These are phyloP conservation scores for Blastobotrys proliferans DNA, from an alignment of 1,139 yeast species.

Conservation along the genomic window DNA sequence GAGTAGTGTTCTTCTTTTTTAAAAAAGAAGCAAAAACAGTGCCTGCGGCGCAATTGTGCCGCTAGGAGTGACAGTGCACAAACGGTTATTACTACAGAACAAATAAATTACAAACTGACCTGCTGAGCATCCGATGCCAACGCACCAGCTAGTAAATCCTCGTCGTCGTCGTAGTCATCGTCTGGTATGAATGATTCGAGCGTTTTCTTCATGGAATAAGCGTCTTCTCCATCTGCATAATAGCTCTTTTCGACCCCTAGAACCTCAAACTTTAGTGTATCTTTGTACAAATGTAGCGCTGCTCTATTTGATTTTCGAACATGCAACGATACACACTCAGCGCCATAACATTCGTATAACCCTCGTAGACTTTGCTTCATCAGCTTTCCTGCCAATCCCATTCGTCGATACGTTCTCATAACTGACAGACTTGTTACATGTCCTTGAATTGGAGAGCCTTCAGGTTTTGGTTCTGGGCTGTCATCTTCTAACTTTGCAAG, in stretches of 20 bases:
- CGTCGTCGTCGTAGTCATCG: slow-evolving; percentile 28
- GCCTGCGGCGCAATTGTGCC: too few relatives aligned
- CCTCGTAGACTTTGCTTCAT: slow-evolving; percentile 87
- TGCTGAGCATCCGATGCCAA: slow-evolving; percentile 13
- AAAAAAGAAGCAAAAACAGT: too few relatives aligned
- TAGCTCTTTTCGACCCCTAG: slow-evolving; percentile 78
- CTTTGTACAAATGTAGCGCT: slow-evolving; percentile 86
- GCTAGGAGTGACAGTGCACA: not conserved
- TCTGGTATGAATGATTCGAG: slow-evolving; percentile 18
- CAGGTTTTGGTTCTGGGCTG: slow-evolving; percentile 49
- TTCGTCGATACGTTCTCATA: slow-evolving; percentile 89
- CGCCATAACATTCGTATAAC: slow-evolving; percentile 76
- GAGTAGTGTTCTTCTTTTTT: too few relatives aligned
- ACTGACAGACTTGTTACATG: slow-evolving; percentile 93
- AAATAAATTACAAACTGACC: not conserved
- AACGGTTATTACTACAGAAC: not conserved
- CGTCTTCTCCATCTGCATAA: slow-evolving; percentile 97
- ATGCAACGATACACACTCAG: slow-evolving; percentile 83
- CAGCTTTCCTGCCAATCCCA: slow-evolving; percentile 91
- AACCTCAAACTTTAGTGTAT: slow-evolving; percentile 76
- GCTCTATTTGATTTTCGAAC: slow-evolving; percentile 94
- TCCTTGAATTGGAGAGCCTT: slow-evolving; percentile 69
- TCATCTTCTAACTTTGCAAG: slow-evolving; percentile 92
- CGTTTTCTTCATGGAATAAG: slow-evolving; percentile 77
- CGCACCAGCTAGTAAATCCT: slow-evolving; percentile 28